Percentiles rank a stretch among this genome's conserved stretches.
Evolutionary conservation across 176 grass and related monocot species (phyloP).

Genomic region (Carex kokanica): DNA sequence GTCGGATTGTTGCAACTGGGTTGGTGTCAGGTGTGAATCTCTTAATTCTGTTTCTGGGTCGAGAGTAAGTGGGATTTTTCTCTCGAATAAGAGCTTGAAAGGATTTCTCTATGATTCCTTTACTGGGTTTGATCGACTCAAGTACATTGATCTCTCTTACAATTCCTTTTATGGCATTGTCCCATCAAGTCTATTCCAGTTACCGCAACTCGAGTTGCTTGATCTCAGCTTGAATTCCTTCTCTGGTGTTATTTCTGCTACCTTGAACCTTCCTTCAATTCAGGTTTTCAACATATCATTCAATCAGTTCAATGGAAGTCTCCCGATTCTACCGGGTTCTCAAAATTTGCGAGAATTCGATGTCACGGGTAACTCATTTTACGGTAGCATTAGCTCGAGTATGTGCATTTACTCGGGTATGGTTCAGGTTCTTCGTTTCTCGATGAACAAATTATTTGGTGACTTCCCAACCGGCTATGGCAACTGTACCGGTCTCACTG

Average conservation of each 20-base stretch:
- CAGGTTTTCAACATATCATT: slow-evolving; percentile 60
- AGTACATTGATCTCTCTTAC: slow-evolving; percentile 53
- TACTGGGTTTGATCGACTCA: slow-evolving; percentile 44
- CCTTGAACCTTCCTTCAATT: slow-evolving; percentile 40
- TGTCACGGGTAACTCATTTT: slow-evolving; percentile 53
- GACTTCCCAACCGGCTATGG: slow-evolving; percentile 41
- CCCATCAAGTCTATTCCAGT: slow-evolving; percentile 30
- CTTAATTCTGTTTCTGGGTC: background rate
- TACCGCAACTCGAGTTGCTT: slow-evolving; percentile 43
- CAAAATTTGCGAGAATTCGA: slow-evolving; percentile 51
- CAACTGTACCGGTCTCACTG: slow-evolving; percentile 45
- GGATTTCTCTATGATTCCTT: slow-evolving; percentile 49
- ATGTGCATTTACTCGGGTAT: slow-evolving; percentile 36
- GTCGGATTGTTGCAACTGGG: slow-evolving; percentile 61
- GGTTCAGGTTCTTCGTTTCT: slow-evolving; percentile 51
- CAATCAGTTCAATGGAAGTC: slow-evolving; percentile 59
- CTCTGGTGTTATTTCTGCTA: slow-evolving; percentile 41
- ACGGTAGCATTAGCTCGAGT: slow-evolving; percentile 36
- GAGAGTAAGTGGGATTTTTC: slow-evolving; percentile 61
- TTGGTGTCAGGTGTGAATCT: slow-evolving; percentile 48
- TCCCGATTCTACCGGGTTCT: slow-evolving; percentile 46
- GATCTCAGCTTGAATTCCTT: slow-evolving; percentile 75
- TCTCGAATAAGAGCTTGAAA: slow-evolving; percentile 48
- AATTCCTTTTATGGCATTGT: slow-evolving; percentile 42
- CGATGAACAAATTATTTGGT: slow-evolving; percentile 51